Base-by-base conservation (phyloP, 2,329 filamentous ascomycete species). In the Aspergillus phoenicis region DNA sequence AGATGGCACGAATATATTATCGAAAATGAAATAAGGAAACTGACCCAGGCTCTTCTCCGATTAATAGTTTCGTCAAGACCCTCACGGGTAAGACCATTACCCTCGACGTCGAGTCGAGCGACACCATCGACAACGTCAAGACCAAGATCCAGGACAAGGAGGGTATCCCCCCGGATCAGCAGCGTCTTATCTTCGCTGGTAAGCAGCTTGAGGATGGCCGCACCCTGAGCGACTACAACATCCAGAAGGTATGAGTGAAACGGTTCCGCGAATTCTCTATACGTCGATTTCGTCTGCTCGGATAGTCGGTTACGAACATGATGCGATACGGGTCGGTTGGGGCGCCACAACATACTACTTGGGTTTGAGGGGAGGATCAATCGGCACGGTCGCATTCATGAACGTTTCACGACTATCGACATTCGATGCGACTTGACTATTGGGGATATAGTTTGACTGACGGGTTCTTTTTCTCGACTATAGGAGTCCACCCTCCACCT, bases 81-180 rank as follows among this genome's bases (percentile, higher is more conserved):
- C 92, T 97, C 80, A 97, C 94, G 87, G 94, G 95, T 85, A 98
- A 98, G 91, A 98, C 94, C 83, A 97, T 98, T 87, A 98, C 95
- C 84, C 90, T 97, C 77, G 94, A 98, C 90, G 93, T 97, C 81
- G 94, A 97, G 89, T 97, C 93, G 78, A 92, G 89, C 79, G 94
- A 98, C 84, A 97, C 94, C 77, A 98, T 98, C 86, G 94, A 98
- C 89, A 98, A 97, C 89, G 94, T 98, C 84, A 98, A 98, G 90
- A 90, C 89, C 85, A 97, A 97, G 91, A 97, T 98, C 83, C 94
- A 97, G 86, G 93, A 97, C 85, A 97, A 97, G 91, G 94, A 97
- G 86, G 94, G 94, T 75, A 97, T 97, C 73, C 94, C 94, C 75
- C 93, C 93, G 70, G 94, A 97, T 84, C 93, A 97, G 83, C 94